phyloP scores from a whole-genome alignment of 1,284 basidiomycete genomes.

The Ceratobasidium sp. region DNA sequence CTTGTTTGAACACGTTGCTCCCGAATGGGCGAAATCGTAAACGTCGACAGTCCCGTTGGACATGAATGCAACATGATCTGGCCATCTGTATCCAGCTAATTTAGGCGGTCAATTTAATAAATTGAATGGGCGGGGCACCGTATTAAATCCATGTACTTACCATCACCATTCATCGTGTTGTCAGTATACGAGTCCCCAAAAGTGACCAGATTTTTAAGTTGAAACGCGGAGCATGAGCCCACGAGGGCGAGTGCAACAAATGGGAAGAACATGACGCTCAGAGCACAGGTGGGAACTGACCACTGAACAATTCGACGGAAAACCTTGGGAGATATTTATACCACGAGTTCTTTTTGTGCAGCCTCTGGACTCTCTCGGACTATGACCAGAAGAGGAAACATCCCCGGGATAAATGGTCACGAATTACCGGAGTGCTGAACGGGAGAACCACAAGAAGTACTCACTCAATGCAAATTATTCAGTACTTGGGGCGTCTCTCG shows the following conservation, averaged over 20 bases:
- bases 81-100: conserved; percentile 51
- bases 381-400: conserved; percentile 14
- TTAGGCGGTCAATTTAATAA: background rate
- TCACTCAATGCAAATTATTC: background rate
- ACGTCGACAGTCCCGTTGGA: conserved; percentile 52
- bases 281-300: background rate
- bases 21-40: conserved; percentile 55
- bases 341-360: background rate
- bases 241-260: conserved; percentile 13
- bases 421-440: background rate
- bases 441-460: background rate
- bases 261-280: conserved; percentile 8
- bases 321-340: conserved; percentile 19
- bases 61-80: conserved; percentile 51
- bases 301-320: background rate
- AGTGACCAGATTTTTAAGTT: conserved; percentile 33
- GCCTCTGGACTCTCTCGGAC: background rate
- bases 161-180: conserved; percentile 50
- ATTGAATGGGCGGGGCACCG: background rate
- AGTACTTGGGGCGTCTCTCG: background rate
- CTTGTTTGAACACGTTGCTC: conserved; percentile 57
- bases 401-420: background rate
- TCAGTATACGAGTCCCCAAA: conserved; percentile 57
- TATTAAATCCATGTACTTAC: conserved; percentile 27
- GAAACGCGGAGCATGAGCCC: conserved; percentile 26